Percentiles rank a stretch among this genome's conserved stretches.
phyloP scores from a whole-genome alignment of 495 filamentous ascomycete genomes.

The Penicillium taxi region DNA sequence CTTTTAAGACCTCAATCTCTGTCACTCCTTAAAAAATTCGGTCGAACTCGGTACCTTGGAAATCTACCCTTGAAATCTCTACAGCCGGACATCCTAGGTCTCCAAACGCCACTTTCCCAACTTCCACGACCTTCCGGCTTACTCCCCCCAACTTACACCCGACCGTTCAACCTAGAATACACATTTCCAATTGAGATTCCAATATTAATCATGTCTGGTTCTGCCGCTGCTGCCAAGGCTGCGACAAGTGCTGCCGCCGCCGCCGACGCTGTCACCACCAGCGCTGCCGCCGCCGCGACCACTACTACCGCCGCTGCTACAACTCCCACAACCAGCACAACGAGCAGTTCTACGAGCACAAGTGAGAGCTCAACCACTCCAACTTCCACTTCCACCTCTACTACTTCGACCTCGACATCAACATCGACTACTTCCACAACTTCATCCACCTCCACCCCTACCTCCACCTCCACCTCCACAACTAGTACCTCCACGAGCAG shows the following conservation, averaged over 20 bases:
- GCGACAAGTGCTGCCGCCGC: background rate
- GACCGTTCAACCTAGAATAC: background rate
- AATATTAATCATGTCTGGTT: slow-evolving; percentile 1
- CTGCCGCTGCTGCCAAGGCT: background rate
- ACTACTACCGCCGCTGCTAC: background rate
- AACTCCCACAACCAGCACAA: background rate
- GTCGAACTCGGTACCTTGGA: too few species aligned
- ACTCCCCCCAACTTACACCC: background rate
- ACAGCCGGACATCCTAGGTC: too few species aligned
- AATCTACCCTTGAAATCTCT: too few species aligned
- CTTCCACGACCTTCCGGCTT: too few species aligned
- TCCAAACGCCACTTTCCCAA: too few species aligned
- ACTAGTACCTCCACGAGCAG: slow-evolving; percentile 11
- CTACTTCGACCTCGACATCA: slow-evolving; percentile 18
- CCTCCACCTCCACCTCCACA: slow-evolving; percentile 3
- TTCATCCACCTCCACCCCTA: slow-evolving; percentile 6
- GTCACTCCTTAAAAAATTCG: slow-evolving; percentile 6
- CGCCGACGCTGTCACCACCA: background rate
- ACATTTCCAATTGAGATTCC: too few species aligned
- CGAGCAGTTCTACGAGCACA: background rate
- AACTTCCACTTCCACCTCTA: slow-evolving; percentile 3
- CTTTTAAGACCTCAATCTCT: background rate
- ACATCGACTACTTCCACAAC: slow-evolving; percentile 7
- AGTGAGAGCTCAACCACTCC: background rate
- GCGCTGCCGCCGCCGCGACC: background rate